A percentile compares a stretch with the other conserved stretches of the same genome.
Evolutionary conservation across 2,329 filamentous ascomycete genomes (phyloP).

Genomic region (Diaporthe eres): DNA sequence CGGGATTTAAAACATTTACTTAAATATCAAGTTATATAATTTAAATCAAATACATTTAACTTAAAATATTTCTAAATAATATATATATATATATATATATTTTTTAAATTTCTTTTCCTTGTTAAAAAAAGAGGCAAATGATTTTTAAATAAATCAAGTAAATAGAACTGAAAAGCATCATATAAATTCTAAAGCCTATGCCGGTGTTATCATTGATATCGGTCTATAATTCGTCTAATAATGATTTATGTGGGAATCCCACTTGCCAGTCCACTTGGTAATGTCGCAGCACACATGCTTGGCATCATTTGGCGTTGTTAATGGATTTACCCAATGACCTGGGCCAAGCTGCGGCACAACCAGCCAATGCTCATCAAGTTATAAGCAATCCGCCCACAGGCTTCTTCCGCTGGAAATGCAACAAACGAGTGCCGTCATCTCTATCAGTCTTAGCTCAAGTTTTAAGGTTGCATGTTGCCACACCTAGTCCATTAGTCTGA

Average conservation of each 20-base stretch:
- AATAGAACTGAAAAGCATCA: too few relatives aligned
- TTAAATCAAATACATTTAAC: background rate
- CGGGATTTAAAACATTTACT: background rate
- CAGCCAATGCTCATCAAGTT: conserved; percentile 3
- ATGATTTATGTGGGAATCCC: background rate
- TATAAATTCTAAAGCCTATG: background rate
- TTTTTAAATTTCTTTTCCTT: too few relatives aligned
- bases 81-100: too few relatives aligned
- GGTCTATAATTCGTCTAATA: background rate
- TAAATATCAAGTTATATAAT: background rate
- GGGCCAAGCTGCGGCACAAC: background rate
- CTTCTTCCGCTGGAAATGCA: background rate
- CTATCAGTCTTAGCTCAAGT: conserved; percentile 12
- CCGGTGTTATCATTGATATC: too few relatives aligned
- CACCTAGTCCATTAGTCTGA: background rate
- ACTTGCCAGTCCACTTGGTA: background rate
- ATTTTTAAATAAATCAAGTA: too few relatives aligned
- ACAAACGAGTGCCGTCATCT: conserved; percentile 27
- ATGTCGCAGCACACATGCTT: background rate
- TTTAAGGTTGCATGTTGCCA: background rate
- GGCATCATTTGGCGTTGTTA: conserved; percentile 16
- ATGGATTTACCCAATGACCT: conserved; percentile 19
- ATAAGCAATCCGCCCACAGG: conserved; percentile 11
- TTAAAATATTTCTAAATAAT: background rate
- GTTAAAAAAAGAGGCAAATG: too few relatives aligned